Conservation (phyloP, 345 rosid genomes). For the Excoecaria agallocha region DNA sequence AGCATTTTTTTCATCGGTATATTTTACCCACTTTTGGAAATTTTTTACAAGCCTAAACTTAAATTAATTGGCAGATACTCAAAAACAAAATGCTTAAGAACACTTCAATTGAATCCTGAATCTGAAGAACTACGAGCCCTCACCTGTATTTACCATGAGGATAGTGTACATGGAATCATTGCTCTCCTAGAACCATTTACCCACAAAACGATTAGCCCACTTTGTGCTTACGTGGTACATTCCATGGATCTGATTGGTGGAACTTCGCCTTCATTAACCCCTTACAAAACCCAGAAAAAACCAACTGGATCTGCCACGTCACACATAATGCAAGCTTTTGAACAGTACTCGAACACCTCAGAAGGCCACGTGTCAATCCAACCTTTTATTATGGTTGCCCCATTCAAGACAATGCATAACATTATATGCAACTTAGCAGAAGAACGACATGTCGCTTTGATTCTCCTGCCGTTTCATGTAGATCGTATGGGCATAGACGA, state of each 20-base stretch:
- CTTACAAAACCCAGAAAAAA: conserved; percentile 13
- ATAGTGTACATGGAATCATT: conserved; percentile 27
- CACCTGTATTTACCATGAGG: conserved; percentile 31
- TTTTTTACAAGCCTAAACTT: not conserved
- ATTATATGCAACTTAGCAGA: conserved; percentile 30
- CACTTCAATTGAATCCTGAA: not conserved
- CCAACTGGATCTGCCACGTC: not conserved
- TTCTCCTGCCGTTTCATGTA: conserved; percentile 24
- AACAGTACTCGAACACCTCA: conserved; percentile 11
- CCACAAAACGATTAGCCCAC: conserved; percentile 8
- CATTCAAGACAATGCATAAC: conserved; percentile 31
- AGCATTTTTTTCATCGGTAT: not conserved
- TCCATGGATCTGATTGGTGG: conserved; percentile 27
- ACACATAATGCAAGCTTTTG: conserved; percentile 30
- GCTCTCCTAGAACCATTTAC: conserved; percentile 32
- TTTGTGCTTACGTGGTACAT: conserved; percentile 22
- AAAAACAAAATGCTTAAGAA: not conserved
- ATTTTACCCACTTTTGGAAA: not conserved
- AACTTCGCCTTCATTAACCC: conserved; percentile 22
- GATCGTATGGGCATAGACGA: too few relatives aligned
- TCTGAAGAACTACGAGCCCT: conserved; percentile 23
- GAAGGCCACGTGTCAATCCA: conserved; percentile 5
- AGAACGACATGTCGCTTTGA: conserved; percentile 20
- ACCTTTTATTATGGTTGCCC: conserved; percentile 25
- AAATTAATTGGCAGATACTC: not conserved